These are phyloP conservation scores for Hanseniaspora pseudoguilliermondii DNA, from an alignment of 805 yeast species.

Conservation along the genomic window DNA sequence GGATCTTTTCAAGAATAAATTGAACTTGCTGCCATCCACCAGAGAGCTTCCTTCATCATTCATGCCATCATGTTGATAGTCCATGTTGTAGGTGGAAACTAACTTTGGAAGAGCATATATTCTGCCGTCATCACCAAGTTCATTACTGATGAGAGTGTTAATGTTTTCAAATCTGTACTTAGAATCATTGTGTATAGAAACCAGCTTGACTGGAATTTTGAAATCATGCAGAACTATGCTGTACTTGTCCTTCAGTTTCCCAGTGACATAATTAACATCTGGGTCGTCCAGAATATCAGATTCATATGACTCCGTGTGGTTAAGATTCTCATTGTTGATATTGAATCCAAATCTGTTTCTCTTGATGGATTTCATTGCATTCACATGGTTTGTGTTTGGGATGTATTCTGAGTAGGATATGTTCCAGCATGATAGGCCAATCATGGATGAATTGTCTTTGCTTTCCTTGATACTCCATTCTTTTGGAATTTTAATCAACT, in stretches of 20 bases:
- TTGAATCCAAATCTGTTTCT: conserved; percentile 4
- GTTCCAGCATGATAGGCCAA: conserved; percentile 3
- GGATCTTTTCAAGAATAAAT: conserved; percentile 1
- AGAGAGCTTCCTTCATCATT: background rate
- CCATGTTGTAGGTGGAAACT: background rate
- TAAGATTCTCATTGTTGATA: background rate
- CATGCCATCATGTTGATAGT: background rate
- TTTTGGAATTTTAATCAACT: conserved; percentile 3
- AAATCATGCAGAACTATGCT: conserved; percentile 2
- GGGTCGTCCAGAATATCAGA: background rate
- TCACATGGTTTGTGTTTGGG: background rate
- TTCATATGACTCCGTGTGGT: background rate
- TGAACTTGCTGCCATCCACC: conserved; percentile 1
- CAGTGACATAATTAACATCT: background rate
- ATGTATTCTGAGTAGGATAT: conserved; percentile 5
- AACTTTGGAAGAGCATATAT: conserved; percentile 8
- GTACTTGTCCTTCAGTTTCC: conserved; percentile 3
- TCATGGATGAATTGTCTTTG: background rate
- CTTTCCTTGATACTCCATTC: background rate
- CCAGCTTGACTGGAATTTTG: conserved; percentile 2
- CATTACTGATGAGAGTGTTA: background rate
- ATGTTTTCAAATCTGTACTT: conserved; percentile 10
- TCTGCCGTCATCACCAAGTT: background rate
- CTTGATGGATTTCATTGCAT: background rate
- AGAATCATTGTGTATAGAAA: conserved; percentile 2